Evolutionary conservation across 495 filamentous ascomycete genomes (phyloP).

Genomic region (Xylaria intraflava): DNA sequence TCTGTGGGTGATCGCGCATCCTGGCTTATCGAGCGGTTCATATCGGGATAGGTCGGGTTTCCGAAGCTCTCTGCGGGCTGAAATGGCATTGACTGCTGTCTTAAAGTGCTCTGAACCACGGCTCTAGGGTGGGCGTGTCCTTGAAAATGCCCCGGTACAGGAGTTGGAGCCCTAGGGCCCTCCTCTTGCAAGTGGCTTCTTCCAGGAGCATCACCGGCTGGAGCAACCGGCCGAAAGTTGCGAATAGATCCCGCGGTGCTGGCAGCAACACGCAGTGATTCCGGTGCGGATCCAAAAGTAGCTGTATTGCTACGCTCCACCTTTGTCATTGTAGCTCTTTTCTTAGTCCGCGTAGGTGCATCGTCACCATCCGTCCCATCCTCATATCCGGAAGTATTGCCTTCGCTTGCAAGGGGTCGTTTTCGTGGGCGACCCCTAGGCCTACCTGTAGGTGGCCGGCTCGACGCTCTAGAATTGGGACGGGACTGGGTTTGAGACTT

Average conservation of each 20-base stretch:
- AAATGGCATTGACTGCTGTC: conserved; percentile 16
- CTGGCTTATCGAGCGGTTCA: conserved; percentile 22
- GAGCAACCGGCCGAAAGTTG: conserved; percentile 68
- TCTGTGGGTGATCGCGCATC: conserved; percentile 39
- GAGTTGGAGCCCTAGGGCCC: conserved; percentile 73
- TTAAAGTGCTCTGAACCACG: conserved; percentile 15
- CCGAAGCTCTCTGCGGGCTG: conserved; percentile 8
- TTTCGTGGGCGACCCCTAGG: conserved; percentile 45
- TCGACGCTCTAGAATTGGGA: conserved; percentile 36
- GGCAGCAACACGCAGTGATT: conserved; percentile 79
- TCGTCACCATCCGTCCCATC: conserved; percentile 64
- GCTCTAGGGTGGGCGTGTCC: conserved; percentile 23
- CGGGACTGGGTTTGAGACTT: conserved; percentile 30
- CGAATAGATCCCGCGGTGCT: conserved; percentile 83
- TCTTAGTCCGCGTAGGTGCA: conserved; percentile 41
- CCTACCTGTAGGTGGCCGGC: conserved; percentile 35
- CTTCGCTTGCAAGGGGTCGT: conserved; percentile 33
- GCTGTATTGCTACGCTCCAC: conserved; percentile 61
- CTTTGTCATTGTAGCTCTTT: conserved; percentile 66
- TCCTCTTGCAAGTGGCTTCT: conserved; percentile 65
- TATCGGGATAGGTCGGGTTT: conserved; percentile 7
- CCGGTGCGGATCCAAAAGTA: conserved; percentile 61
- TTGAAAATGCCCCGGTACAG: conserved; percentile 48
- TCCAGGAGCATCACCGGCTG: conserved; percentile 43
- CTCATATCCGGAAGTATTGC: conserved; percentile 61